Evolutionary conservation across 1,139 yeast species (phyloP).

Genomic region (Blastobotrys petasosporus): DNA sequence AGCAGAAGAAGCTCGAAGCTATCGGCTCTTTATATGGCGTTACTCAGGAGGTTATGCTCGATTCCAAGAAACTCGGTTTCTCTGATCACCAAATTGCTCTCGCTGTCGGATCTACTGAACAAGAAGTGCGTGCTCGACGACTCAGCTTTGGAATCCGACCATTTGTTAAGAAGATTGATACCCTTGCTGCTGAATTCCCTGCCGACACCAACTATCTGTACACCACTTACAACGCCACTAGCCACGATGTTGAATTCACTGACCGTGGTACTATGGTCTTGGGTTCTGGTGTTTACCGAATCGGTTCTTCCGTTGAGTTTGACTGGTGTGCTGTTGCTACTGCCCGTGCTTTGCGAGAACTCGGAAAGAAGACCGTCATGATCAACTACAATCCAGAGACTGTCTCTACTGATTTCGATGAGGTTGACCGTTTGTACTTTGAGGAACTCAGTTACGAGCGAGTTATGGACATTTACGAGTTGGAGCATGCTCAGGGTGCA

Average conservation of each 20-base stretch:
- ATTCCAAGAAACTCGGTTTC: slow-evolving; percentile 92
- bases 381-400: slow-evolving; percentile 98
- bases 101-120: slow-evolving; percentile 63
- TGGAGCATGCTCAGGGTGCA: slow-evolving; percentile 83
- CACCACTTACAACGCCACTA: slow-evolving; percentile 90
- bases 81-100: slow-evolving; percentile 88
- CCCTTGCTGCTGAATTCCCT: slow-evolving; percentile 98
- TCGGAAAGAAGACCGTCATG: slow-evolving; percentile 90
- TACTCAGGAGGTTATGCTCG: slow-evolving; percentile 60
- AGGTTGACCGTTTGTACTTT: slow-evolving; percentile 93
- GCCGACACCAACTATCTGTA: slow-evolving; percentile 93
- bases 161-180: slow-evolving; percentile 93
- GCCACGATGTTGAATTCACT: slow-evolving; percentile 75
- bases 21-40: slow-evolving; percentile 53
- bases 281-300: slow-evolving; percentile 98
- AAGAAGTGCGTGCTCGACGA: slow-evolving; percentile 75
- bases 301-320: slow-evolving; percentile 96
- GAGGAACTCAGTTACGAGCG: slow-evolving; percentile 94
- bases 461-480: slow-evolving; percentile 93
- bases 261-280: slow-evolving; percentile 91
- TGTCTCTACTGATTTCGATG: slow-evolving; percentile 96
- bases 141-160: slow-evolving; percentile 76
- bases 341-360: slow-evolving; percentile 85
- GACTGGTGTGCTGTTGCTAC: slow-evolving; percentile 99
- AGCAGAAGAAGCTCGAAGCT: slow-evolving; percentile 73